Evolutionary conservation across 768 basidiomycete genomes (phyloP), one percentile per base, ranked within the genome.

Genomic region (Podaxis pistillaris): DNA sequence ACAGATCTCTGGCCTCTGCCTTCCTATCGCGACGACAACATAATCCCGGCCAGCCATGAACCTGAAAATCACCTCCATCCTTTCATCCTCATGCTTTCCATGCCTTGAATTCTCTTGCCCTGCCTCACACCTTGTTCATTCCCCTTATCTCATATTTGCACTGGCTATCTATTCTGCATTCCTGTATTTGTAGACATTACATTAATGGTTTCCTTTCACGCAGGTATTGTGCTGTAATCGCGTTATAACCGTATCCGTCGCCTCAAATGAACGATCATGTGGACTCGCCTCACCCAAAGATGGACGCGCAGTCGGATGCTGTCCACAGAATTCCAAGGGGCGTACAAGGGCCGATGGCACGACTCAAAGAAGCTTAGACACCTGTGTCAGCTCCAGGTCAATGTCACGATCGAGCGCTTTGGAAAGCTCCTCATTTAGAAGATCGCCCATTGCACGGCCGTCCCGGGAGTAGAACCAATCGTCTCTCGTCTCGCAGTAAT

Each of bases 391-490:
- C 47, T 67, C 69, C 51, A 81, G 65, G 37, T 76, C 69, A 28
- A 79, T 69, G 4, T 69, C 61, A 53, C 67, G 69, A 40, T 63
- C 68, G 47, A 81, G 69, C 28, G 73, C 71, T 40, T 66, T 60
- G 30, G 72, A 74, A 36, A 97, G 80, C 70, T 97, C 94, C 40
- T 79, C 74, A 55, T 89, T 86, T 41, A 96, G 76, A 53, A 95
- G 75, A 7, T 78, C 74, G 7, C 83, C 81, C 67, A 96, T 72
- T 2, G 82, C 77, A 44, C 75, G 75, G 22, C 83, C 84, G 59
- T 93, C 90, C 50, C 95, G 83, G 5, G 78, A 73, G 71, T 96
- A 95, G 33, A 90, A 75, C 95, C 95, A 97, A 58, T 81, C 78
- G 56, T 83, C 81, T 36, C 75, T 72, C 30, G 72, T 72, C 60